These are phyloP conservation scores for Medicago ruthenica DNA, from an alignment of 306 rosid genomes.

Conservation along the genomic window DNA sequence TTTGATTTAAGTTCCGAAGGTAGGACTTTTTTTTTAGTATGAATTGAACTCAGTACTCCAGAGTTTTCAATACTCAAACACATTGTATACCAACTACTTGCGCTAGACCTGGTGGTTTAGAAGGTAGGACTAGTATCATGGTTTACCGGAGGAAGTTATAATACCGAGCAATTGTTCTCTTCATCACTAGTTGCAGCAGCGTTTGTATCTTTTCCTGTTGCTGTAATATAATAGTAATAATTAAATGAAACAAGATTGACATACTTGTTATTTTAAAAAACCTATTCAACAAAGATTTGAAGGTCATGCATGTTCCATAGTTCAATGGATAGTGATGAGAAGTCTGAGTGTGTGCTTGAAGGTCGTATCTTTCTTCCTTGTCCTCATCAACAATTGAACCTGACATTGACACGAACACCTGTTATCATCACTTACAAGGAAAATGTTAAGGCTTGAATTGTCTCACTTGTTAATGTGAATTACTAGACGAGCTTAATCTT, in stretches of 20 bases:
- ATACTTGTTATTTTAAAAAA: constrained; percentile 37
- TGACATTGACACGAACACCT: constrained; percentile 38
- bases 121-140: not conserved
- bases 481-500: not conserved
- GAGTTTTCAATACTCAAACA: not conserved
- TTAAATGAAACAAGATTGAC: constrained; percentile 25
- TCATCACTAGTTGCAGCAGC: constrained; percentile 39
- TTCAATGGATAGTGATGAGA: constrained; percentile 39
- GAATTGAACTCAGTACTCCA: too few species aligned
- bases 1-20: constrained; percentile 2
- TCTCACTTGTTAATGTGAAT: not conserved
- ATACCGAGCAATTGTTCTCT: constrained; percentile 50
- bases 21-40: too few species aligned
- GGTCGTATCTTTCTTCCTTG: constrained; percentile 29
- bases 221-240: constrained; percentile 28
- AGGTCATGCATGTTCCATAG: constrained; percentile 45
- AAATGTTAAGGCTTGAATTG: not conserved
- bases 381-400: constrained; percentile 49
- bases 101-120: not conserved
- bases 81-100: not conserved
- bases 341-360: not conserved
- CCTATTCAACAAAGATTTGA: constrained; percentile 27
- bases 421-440: not conserved
- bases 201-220: constrained; percentile 33
- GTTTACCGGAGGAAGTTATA: constrained; percentile 3